A percentile compares a stretch with the other conserved stretches of the same genome.
These are phyloP conservation scores for Pyrus pyrifolia DNA, from an alignment of 306 rosid species.

Conservation along the genomic window DNA sequence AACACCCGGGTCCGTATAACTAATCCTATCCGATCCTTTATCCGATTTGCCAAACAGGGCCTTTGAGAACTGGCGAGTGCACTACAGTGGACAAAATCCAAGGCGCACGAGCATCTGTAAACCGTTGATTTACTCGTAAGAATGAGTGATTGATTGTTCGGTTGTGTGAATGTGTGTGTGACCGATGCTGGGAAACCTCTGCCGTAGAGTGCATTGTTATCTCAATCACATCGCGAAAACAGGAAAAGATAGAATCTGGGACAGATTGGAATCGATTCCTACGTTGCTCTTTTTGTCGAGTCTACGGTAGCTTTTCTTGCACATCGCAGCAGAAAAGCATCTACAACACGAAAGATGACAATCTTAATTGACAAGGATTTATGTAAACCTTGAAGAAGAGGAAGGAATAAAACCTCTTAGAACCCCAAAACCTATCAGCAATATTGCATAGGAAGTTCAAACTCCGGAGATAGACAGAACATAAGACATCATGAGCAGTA, in stretches of 20 bases:
- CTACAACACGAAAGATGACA: not conserved
- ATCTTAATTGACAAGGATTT: not conserved
- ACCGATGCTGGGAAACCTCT: not conserved
- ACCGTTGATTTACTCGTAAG: not conserved
- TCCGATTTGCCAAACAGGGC: no score
- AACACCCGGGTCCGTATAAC: no score
- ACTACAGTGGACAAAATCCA: not conserved
- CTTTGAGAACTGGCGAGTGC: not conserved
- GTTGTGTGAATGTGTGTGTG: not conserved
- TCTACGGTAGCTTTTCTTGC: constrained; percentile 1
- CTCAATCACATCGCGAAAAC: not conserved
- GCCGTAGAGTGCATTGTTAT: not conserved
- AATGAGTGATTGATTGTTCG: not conserved
- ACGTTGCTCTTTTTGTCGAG: not conserved
- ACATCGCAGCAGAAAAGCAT: not conserved
- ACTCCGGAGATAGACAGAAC: constrained; percentile 3
- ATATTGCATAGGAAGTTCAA: constrained; percentile 1
- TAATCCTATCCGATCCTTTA: no score
- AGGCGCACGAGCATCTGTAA: not conserved
- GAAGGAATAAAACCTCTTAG: not conserved
- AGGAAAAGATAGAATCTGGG: not conserved
- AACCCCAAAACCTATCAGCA: not conserved
- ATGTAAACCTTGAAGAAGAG: not conserved
- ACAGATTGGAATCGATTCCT: not conserved
- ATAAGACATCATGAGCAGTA: constrained; percentile 33